A percentile compares a stretch with the other conserved stretches of the same genome.
Evolutionary conservation across 2,329 filamentous ascomycete genomes (phyloP).

Genomic region (Septoria petroselini): DNA sequence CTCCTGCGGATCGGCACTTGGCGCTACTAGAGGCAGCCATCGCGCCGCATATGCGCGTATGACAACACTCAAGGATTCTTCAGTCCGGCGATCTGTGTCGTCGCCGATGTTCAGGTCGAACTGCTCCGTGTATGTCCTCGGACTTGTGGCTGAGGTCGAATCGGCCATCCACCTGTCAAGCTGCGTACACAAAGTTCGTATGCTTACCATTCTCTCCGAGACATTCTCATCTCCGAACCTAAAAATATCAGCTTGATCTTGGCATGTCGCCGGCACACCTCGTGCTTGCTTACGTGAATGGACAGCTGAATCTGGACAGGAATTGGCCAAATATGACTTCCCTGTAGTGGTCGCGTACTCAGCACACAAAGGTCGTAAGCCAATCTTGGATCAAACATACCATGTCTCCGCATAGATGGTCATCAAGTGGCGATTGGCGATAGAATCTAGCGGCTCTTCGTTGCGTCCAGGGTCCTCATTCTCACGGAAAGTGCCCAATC

Average conservation of each 20-base stretch:
- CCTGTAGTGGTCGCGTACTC: neutral
- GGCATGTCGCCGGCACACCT: neutral
- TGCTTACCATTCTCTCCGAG: conserved; percentile 14
- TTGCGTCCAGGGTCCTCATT: neutral
- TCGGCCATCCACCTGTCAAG: conserved; percentile 16
- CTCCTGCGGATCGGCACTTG: neutral
- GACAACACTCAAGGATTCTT: conserved; percentile 8
- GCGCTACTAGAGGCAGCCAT: conserved; percentile 11
- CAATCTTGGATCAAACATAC: neutral
- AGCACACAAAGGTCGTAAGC: neutral
- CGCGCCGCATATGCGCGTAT: conserved; percentile 12
- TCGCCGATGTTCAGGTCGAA: neutral
- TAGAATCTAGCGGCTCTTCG: neutral
- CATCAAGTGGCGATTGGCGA: neutral
- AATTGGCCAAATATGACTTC: conserved; percentile 17
- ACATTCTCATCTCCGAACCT: conserved; percentile 18
- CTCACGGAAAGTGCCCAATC: neutral
- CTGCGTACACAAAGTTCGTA: conserved; percentile 13
- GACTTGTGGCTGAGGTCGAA: conserved; percentile 1
- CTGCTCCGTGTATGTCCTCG: conserved; percentile 3
- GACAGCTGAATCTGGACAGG: conserved; percentile 15
- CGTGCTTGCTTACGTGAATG: conserved; percentile 8
- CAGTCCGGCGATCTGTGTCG: conserved; percentile 9
- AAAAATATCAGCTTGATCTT: neutral
- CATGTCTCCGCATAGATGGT: conserved; percentile 6